Base-by-base conservation (phyloP, 164 flowering plant species). In the Vitis labrusca region DNA sequence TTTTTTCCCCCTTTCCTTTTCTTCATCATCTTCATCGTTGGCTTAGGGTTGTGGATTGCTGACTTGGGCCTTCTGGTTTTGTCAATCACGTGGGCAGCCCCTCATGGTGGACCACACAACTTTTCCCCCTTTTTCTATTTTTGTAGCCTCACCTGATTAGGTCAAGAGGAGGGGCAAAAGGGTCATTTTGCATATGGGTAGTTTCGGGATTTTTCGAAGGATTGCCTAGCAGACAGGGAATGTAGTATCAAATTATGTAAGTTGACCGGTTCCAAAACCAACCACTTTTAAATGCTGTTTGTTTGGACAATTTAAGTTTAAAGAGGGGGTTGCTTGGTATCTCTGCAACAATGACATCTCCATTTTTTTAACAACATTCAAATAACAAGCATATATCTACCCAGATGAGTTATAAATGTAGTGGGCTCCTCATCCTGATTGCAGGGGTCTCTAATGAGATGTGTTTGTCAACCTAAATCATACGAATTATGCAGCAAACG, bases 51-150 rank as follows among this genome's bases (percentile, higher is more conserved):
- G 73, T 67, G 72, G 73, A 76, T 75, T 81, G 80, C 78, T 79
- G 83, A 83, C 81, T 78, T 13, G 72, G 70, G 76, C 17, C 49
- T 63, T 57, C 49, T 16, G 50, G 68, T 2, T 70, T 79, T 79
- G 80, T 80, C 82, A 81, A 80, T 78, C 84, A 74, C 83, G 78
- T 83, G 82, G 84, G 64, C 66, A 75, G 82, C 70, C 82, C 83
- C 77, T 77, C 80, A 63, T 59, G 83, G 77, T 69, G 76, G 79
- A 78, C 82, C 78, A 68, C 68, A 74, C 72, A 64, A 37, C 27
- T 23, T 23, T 23, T 23, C 27, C 27, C 27, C 27, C 67, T 23
- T 27, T 65, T 19, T 58, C 65, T 32, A 51, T 53, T 73, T 64
- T 73, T n/a, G 50, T 61, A 62, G 57, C 56, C 60, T 68, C 59